Percentiles rank a stretch among this genome's conserved stretches.
These are phyloP conservation scores for Coniochaeta pulveracea DNA, from an alignment of 2,329 filamentous ascomycete species.

Conservation along the genomic window DNA sequence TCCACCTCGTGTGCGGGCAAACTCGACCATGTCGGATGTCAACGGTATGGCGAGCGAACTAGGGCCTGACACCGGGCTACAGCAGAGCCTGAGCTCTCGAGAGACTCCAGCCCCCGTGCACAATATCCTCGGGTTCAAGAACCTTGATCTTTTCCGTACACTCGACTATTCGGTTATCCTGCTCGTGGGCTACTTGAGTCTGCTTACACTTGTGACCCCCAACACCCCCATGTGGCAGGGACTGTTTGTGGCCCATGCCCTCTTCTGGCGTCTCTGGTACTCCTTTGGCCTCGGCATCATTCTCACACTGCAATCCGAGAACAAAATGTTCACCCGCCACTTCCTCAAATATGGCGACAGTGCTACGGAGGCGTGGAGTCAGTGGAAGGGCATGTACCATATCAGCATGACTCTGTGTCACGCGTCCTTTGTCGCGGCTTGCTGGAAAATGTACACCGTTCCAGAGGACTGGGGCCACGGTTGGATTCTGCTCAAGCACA, in stretches of 20 bases:
- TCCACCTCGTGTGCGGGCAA: constrained; percentile 52
- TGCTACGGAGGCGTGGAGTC: constrained; percentile 83
- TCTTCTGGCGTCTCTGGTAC: constrained; percentile 84
- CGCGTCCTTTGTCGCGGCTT: constrained; percentile 75
- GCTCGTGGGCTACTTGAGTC: constrained; percentile 63
- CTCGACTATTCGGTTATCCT: constrained; percentile 75
- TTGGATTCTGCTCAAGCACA: constrained; percentile 76
- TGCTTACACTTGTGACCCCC: constrained; percentile 65
- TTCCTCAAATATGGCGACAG: constrained; percentile 95
- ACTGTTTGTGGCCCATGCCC: constrained; percentile 71
- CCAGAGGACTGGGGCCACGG: constrained; percentile 80
- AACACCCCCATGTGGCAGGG: constrained; percentile 64
- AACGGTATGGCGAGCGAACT: constrained; percentile 13
- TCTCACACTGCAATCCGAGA: constrained; percentile 73
- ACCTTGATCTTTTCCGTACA: constrained; percentile 79
- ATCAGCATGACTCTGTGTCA: constrained; percentile 87
- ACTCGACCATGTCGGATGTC: constrained; percentile 13
- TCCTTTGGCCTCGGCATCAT: constrained; percentile 78
- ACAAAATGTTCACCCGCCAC: constrained; percentile 92
- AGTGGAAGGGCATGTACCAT: constrained; percentile 96
- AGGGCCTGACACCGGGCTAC: neutral
- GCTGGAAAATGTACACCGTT: constrained; percentile 93
- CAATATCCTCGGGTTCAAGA: constrained; percentile 70
- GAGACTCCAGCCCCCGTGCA: constrained; percentile 57
- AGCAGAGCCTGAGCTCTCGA: neutral